Percentiles rank a stretch among this genome's conserved stretches.
phyloP scores from a whole-genome alignment of 306 rosid species.

The Glycine tomentella region DNA sequence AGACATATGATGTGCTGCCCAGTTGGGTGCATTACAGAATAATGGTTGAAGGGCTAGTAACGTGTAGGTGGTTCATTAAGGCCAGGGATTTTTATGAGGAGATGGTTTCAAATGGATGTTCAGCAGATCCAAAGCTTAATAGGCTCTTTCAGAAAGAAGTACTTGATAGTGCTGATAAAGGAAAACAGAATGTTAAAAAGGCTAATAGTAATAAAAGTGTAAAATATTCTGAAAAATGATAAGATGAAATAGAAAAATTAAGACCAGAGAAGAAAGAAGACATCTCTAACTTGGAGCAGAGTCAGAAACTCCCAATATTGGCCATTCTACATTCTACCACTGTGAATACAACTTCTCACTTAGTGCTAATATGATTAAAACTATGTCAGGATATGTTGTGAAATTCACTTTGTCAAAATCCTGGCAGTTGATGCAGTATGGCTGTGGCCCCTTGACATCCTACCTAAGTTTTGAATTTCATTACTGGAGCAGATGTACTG shows the following conservation, averaged over 20 bases:
- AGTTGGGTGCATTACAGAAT: slow-evolving; percentile 60
- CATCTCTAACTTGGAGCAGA: slow-evolving; percentile 17
- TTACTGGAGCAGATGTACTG: slow-evolving; percentile 19
- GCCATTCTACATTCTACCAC: slow-evolving; percentile 27
- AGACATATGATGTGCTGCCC: slow-evolving; percentile 60
- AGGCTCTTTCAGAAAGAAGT: slow-evolving; percentile 65
- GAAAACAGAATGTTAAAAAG: slow-evolving; percentile 44
- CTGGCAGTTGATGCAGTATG: slow-evolving; percentile 7
- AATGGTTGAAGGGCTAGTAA: slow-evolving; percentile 77
- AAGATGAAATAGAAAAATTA: slow-evolving; percentile 43
- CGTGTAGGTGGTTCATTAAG: slow-evolving; percentile 59
- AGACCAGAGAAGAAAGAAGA: slow-evolving; percentile 42
- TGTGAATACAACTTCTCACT: slow-evolving; percentile 4
- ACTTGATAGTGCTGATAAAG: slow-evolving; percentile 36
- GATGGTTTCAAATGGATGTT: slow-evolving; percentile 66
- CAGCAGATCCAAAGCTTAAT: slow-evolving; percentile 70
- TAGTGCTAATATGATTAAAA: slow-evolving; percentile 15
- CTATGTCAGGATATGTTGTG: slow-evolving; percentile 15
- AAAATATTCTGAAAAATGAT: slow-evolving; percentile 40
- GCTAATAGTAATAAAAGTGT: slow-evolving; percentile 40
- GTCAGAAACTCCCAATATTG: slow-evolving; percentile 13
- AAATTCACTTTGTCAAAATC: slow-evolving; percentile 23
- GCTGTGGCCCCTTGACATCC: slow-evolving; percentile 35
- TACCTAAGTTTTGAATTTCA: slow-evolving; percentile 33
- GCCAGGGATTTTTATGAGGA: slow-evolving; percentile 73